Conservation (phyloP, 2,329 filamentous ascomycete species). For the Colletotrichum eleusines region DNA sequence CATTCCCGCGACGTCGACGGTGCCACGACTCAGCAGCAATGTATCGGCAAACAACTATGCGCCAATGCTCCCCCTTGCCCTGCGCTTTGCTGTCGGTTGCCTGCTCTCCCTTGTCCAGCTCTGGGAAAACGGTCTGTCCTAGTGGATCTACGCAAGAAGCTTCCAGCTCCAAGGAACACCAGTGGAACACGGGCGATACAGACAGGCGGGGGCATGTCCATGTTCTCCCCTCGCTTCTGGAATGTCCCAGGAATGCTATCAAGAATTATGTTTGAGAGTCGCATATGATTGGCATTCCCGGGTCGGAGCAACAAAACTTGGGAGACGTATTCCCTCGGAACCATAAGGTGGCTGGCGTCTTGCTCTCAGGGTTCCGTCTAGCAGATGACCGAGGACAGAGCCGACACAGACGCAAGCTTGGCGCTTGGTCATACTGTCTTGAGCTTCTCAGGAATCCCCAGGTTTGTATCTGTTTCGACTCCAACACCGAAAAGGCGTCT, state of each 20-base stretch:
- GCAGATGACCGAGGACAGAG: neutral
- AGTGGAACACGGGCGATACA: slow-evolving; percentile 2
- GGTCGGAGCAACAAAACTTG: slow-evolving; percentile 9
- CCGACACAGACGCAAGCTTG: slow-evolving; percentile 1
- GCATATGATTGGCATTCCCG: slow-evolving; percentile 13
- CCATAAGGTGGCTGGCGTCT: neutral
- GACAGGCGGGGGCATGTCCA: neutral
- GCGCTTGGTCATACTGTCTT: slow-evolving; percentile 9
- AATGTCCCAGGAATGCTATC: slow-evolving; percentile 31
- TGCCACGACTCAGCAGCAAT: slow-evolving; percentile 7
- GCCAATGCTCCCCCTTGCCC: slow-evolving; percentile 17
- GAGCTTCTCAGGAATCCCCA: slow-evolving; percentile 26
- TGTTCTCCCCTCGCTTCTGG: slow-evolving; percentile 19
- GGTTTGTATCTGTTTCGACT: slow-evolving; percentile 17
- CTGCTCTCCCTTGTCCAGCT: slow-evolving; percentile 14
- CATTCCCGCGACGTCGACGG: neutral
- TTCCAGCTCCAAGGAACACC: neutral
- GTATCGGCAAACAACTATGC: slow-evolving; percentile 21
- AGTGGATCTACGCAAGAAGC: slow-evolving; percentile 7
- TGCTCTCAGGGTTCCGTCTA: neutral
- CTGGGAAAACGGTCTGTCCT: slow-evolving; percentile 11
- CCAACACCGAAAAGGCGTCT: slow-evolving; percentile 21
- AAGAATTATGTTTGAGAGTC: slow-evolving; percentile 21
- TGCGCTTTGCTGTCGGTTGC: neutral
- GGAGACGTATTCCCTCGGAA: neutral